Evolutionary conservation across 1,284 basidiomycete genomes (phyloP).

Genomic region (Ganoderma lingzhi): DNA sequence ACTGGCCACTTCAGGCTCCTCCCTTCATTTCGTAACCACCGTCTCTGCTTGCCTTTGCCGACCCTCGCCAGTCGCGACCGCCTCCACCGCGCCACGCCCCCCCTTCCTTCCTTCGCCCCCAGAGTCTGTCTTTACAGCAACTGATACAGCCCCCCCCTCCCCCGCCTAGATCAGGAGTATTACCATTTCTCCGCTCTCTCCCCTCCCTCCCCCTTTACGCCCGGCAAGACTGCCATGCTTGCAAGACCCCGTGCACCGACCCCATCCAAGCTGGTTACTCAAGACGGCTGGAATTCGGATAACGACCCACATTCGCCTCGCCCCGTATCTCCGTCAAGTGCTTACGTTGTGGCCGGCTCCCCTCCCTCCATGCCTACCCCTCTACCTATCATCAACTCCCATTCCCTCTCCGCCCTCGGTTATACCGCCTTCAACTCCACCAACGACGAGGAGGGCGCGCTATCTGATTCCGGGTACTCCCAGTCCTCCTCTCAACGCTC

Average conservation of each 20-base stretch:
- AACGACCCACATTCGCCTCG: slow-evolving; percentile 38
- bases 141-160: slow-evolving; percentile 20
- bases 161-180: slow-evolving; percentile 26
- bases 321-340: slow-evolving; percentile 40
- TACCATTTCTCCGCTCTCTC: slow-evolving; percentile 32
- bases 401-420: slow-evolving; percentile 32
- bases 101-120: slow-evolving; percentile 18
- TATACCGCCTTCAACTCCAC: slow-evolving; percentile 35
- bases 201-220: slow-evolving; percentile 37
- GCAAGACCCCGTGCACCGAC: slow-evolving; percentile 39
- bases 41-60: background rate
- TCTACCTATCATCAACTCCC: slow-evolving; percentile 31
- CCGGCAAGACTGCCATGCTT: slow-evolving; percentile 37
- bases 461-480: slow-evolving; percentile 47
- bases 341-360: slow-evolving; percentile 41
- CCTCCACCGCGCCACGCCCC: slow-evolving; percentile 7
- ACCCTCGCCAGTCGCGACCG: slow-evolving; percentile 6
- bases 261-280: slow-evolving; percentile 33
- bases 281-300: slow-evolving; percentile 39
- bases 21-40: background rate
- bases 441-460: slow-evolving; percentile 46
- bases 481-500: slow-evolving; percentile 56
- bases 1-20: slow-evolving; percentile 6
- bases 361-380: slow-evolving; percentile 34
- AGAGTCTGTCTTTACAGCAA: slow-evolving; percentile 12